These are phyloP conservation scores for Triticum timopheevii DNA, from an alignment of 176 grass and related monocot genomes.

Conservation along the genomic window DNA sequence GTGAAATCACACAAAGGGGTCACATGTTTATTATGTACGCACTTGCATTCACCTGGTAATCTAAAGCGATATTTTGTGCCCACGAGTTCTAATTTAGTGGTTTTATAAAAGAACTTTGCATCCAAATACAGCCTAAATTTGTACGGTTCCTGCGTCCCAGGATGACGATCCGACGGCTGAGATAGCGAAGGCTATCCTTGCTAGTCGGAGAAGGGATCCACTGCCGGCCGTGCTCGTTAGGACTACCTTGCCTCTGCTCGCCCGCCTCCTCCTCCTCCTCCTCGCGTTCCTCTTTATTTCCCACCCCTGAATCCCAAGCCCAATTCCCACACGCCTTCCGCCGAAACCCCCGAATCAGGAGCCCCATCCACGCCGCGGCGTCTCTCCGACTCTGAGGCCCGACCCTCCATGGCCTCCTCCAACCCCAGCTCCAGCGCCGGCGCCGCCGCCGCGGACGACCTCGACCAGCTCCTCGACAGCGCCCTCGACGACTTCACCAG, in stretches of 20 bases:
- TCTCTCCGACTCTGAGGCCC: neutral
- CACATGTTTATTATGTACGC: too few relatives aligned
- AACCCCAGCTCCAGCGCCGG: constrained; percentile 3
- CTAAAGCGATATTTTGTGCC: too few relatives aligned
- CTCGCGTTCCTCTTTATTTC: neutral
- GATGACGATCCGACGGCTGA: constrained; percentile 23
- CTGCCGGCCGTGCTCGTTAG: neutral
- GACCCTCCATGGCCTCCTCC: constrained; percentile 43
- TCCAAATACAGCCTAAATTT: too few relatives aligned
- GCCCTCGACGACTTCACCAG: constrained; percentile 61
- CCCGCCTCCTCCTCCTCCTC: neutral
- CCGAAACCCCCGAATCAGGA: constrained; percentile 6
- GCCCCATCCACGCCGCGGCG: neutral
- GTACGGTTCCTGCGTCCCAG: neutral
- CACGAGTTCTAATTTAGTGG: too few relatives aligned
- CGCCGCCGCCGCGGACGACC: constrained; percentile 25
- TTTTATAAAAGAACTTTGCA: too few relatives aligned
- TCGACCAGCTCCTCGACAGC: constrained; percentile 61
- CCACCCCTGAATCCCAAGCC: neutral
- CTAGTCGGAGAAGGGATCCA: constrained; percentile 9
- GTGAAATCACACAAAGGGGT: too few relatives aligned
- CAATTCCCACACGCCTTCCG: neutral
- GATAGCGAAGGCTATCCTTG: neutral
- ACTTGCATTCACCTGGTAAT: too few relatives aligned
- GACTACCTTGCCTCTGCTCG: neutral